These are phyloP conservation scores for Grifola frondosa DNA, from an alignment of 1,284 basidiomycete species.

Conservation along the genomic window DNA sequence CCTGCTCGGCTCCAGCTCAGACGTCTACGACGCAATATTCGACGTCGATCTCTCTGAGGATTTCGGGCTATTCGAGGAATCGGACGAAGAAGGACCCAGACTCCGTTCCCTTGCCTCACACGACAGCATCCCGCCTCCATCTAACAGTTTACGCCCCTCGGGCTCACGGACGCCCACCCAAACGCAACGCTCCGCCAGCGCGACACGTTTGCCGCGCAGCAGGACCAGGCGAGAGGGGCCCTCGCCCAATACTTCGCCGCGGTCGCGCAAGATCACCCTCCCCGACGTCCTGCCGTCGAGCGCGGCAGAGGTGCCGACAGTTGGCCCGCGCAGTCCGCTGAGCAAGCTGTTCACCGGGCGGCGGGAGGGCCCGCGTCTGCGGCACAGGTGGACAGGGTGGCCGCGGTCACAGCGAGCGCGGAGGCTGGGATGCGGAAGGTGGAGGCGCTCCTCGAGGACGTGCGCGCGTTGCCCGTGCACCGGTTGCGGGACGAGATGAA, in stretches of 20 bases:
- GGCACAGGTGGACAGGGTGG: constrained; percentile 16
- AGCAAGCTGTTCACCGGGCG: constrained; percentile 45
- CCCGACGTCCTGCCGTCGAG: constrained; percentile 25
- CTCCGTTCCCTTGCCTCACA: constrained; percentile 30
- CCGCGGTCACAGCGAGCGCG: constrained; percentile 27
- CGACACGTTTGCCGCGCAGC: constrained; percentile 11
- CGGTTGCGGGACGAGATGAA: constrained; percentile 75
- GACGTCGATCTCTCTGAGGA: constrained; percentile 58
- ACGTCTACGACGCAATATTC: constrained; percentile 76
- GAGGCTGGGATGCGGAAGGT: constrained; percentile 51
- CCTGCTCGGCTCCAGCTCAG: constrained; percentile 62
- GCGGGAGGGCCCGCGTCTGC: constrained; percentile 18
- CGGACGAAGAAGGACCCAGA: constrained; percentile 42
- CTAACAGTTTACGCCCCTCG: constrained; percentile 4
- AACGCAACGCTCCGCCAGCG: constrained; percentile 16
- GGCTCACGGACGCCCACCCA: constrained; percentile 5
- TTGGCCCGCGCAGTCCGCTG: constrained; percentile 48
- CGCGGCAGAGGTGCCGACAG: constrained; percentile 32
- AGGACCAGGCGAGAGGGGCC: constrained; percentile 9
- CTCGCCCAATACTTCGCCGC: constrained; percentile 27
- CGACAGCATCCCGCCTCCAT: constrained; percentile 34
- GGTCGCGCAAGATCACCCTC: constrained; percentile 22
- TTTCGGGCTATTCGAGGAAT: constrained; percentile 38
- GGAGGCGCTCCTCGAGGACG: constrained; percentile 61
- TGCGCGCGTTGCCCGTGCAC: constrained; percentile 59